phyloP scores from a whole-genome alignment of 2,329 filamentous ascomycete species.

The Fusarium nurragi region DNA sequence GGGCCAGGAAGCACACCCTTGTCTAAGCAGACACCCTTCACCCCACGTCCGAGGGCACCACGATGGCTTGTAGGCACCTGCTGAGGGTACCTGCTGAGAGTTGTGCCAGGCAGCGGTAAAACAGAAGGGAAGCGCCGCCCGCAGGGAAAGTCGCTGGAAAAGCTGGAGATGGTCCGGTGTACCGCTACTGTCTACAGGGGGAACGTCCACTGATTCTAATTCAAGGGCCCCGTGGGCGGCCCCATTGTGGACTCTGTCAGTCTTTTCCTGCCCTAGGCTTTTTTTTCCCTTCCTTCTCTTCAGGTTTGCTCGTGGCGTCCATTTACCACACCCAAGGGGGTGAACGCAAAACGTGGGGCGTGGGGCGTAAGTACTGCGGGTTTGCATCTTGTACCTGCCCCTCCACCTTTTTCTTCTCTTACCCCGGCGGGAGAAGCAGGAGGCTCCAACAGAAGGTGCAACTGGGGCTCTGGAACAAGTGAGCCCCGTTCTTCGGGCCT shows the following conservation, averaged over 20 bases:
- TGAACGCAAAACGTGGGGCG: conserved; percentile 26
- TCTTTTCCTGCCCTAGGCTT: neutral
- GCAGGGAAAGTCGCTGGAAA: conserved; percentile 29
- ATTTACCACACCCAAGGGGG: conserved; percentile 9
- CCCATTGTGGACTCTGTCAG: conserved; percentile 23
- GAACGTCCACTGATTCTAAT: conserved; percentile 21
- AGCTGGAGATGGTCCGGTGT: conserved; percentile 23
- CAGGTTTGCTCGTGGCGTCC: conserved; percentile 11
- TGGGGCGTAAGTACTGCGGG: conserved; percentile 27
- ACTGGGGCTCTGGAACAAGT: conserved; percentile 38
- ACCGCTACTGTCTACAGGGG: conserved; percentile 31
- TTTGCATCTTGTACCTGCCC: conserved; percentile 31
- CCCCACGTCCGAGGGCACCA: conserved; percentile 30
- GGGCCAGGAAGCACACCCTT: conserved; percentile 13
- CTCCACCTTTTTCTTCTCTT: conserved; percentile 38
- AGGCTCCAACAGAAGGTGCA: conserved; percentile 39
- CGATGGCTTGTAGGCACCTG: conserved; percentile 28
- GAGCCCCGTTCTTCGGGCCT: conserved; percentile 40
- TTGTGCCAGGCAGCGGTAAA: conserved; percentile 39
- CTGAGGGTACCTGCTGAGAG: conserved; percentile 42
- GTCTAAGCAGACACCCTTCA: conserved; percentile 14
- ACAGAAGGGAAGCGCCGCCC: conserved; percentile 37
- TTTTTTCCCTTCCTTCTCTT: neutral
- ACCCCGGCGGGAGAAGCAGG: conserved; percentile 45
- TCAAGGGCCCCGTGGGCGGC: conserved; percentile 28